A percentile compares a stretch with the other conserved stretches of the same genome.
Evolutionary conservation across 176 grass and related monocot genomes (phyloP).

Genomic region (Puccinellia tenuiflora): DNA sequence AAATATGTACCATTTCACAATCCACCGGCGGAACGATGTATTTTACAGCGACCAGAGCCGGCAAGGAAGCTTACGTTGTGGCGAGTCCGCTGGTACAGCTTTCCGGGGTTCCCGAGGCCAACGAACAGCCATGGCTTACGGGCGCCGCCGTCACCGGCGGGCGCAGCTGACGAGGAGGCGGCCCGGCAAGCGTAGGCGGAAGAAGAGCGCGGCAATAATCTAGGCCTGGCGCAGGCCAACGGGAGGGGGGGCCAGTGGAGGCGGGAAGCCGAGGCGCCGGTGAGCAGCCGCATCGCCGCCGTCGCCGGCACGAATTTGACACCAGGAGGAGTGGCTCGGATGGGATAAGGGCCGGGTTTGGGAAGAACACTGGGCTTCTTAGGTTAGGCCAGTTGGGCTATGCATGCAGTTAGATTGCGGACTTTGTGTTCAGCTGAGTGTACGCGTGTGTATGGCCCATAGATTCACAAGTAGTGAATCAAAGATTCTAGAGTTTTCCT

Average conservation of each 20-base stretch:
- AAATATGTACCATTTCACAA: constrained; percentile 3
- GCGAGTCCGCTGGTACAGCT: constrained; percentile 75
- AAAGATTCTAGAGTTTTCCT: no score
- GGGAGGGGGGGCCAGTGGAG: constrained; percentile 21
- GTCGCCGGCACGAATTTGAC: not conserved
- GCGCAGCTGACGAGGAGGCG: constrained; percentile 29
- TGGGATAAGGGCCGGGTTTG: not conserved
- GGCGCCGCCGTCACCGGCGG: constrained; percentile 26
- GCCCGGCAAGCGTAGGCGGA: constrained; percentile 25
- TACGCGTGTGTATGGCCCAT: no score
- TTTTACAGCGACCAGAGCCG: not conserved
- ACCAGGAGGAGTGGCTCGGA: not conserved
- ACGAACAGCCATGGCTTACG: constrained; percentile 84
- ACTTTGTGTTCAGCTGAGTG: no score
- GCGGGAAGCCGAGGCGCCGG: constrained; percentile 29
- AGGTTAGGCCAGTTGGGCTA: not conserved
- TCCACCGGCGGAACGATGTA: not conserved
- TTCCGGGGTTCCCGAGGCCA: constrained; percentile 90
- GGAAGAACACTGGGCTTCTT: not conserved
- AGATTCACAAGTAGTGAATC: no score
- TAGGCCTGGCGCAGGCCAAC: not conserved
- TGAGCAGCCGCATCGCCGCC: constrained; percentile 36
- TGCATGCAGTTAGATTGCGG: no score
- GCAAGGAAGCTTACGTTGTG: constrained; percentile 63
- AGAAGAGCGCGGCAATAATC: constrained; percentile 15